These are phyloP conservation scores for Debaryomycetaceae sp. DNA, from an alignment of 1,139 yeast species.

Conservation along the genomic window DNA sequence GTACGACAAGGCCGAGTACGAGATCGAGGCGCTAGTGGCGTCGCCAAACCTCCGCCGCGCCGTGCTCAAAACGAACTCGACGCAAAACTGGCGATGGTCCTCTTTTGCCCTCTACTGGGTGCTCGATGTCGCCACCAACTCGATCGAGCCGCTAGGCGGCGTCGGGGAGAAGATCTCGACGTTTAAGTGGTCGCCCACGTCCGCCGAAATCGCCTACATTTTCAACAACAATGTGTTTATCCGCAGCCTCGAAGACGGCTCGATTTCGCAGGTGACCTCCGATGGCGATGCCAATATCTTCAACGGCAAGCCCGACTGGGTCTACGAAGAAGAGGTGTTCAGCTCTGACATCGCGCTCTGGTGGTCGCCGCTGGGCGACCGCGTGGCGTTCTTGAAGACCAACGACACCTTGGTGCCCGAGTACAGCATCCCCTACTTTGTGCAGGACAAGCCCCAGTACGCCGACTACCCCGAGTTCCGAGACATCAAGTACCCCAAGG, in stretches of 20 bases:
- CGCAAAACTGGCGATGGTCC: constrained; percentile 74
- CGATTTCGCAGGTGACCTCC: constrained; percentile 33
- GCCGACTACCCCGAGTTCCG: constrained; percentile 39
- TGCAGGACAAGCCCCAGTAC: constrained; percentile 32
- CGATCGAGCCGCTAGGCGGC: constrained; percentile 22
- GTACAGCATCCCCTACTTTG: constrained; percentile 50
- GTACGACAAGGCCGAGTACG: constrained; percentile 34
- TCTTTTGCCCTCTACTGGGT: constrained; percentile 62
- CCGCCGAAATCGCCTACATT: constrained; percentile 64
- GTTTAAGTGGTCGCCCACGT: constrained; percentile 75
- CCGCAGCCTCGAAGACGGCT: constrained; percentile 14
- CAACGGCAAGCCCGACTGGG: constrained; percentile 86
- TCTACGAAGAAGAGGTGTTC: constrained; percentile 72
- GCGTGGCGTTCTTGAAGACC: constrained; percentile 42
- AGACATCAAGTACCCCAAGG: constrained; percentile 42
- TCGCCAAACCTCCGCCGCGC: constrained; percentile 62
- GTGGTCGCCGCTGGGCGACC: constrained; percentile 57
- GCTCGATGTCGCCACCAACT: constrained; percentile 22
- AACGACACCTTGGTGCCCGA: constrained; percentile 52
- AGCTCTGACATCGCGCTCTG: constrained; percentile 47
- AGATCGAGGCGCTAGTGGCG: constrained; percentile 51
- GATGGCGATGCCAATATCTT: constrained; percentile 50
- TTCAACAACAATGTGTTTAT: constrained; percentile 57
- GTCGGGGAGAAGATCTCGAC: constrained; percentile 34
- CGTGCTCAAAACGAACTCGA: constrained; percentile 48